Conservation (phyloP, 148 eudicot genomes). For the Diospyros lotus region DNA sequence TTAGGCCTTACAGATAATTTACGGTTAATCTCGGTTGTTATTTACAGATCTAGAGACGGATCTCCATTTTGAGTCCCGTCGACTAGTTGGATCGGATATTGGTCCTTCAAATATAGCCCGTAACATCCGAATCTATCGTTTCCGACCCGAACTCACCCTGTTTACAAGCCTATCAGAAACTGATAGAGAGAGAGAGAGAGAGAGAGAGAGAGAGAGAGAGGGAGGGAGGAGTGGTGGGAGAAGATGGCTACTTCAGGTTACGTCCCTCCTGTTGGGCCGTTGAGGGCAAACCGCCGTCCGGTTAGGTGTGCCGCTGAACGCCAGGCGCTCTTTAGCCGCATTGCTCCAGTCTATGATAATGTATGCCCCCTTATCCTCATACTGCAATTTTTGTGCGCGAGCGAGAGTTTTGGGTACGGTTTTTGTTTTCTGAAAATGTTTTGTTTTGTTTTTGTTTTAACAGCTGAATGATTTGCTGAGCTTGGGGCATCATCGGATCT, state of each 20-base stretch:
- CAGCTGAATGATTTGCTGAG: constrained; percentile 89
- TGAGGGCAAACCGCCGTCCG: not conserved
- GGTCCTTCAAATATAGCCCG: too few species aligned
- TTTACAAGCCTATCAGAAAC: not conserved
- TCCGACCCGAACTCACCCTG: not conserved
- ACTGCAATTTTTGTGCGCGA: not conserved
- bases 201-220: not conserved
- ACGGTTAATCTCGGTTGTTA: too few species aligned
- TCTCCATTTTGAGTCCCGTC: too few species aligned
- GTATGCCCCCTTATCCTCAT: constrained; percentile 29
- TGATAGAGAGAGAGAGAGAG: not conserved
- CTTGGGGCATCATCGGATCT: constrained; percentile 85
- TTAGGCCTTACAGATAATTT: too few species aligned
- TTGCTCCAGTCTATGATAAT: constrained; percentile 91
- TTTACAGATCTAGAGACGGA: too few species aligned
- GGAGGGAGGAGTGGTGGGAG: not conserved
- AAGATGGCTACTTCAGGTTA: not conserved
- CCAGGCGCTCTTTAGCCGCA: constrained; percentile 69
- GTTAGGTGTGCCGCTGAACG: constrained; percentile 48
- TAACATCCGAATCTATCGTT: too few species aligned
- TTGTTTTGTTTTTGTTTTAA: not conserved
- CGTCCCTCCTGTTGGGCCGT: not conserved
- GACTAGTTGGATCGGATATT: too few species aligned
- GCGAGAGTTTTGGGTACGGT: not conserved
- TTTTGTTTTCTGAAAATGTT: not conserved